Conservation (phyloP, 371 early-diverging fungal species). For the Mucor velutinosus region DNA sequence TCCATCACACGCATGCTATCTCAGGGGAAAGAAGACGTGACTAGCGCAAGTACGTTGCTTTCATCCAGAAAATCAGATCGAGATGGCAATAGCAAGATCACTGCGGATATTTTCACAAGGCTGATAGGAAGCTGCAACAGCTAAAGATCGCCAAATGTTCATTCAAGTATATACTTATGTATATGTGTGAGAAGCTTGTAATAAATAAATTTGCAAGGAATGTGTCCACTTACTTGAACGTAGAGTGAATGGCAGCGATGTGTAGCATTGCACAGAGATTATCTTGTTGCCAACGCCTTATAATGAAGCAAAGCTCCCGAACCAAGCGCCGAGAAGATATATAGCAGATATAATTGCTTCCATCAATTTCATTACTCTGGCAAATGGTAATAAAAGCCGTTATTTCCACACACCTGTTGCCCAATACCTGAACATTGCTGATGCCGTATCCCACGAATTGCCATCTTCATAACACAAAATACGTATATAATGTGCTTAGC, state of each 20-base stretch:
- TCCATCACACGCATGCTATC: constrained; percentile 4
- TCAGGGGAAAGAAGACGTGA: not conserved
- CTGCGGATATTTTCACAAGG: constrained; percentile 3
- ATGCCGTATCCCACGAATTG: constrained; percentile 20
- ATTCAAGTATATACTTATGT: not conserved
- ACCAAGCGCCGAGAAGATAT: not conserved
- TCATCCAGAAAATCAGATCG: constrained; percentile 1
- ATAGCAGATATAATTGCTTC: not conserved
- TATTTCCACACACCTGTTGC: constrained; percentile 9
- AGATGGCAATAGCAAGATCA: constrained; percentile 7
- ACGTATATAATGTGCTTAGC: constrained; percentile 23
- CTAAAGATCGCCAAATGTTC: not conserved
- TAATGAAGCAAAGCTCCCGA: not conserved
- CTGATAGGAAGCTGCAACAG: not conserved
- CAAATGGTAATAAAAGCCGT: constrained; percentile 7
- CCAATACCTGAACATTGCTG: not conserved
- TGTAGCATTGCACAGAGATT: not conserved
- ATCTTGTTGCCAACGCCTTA: constrained; percentile 1
- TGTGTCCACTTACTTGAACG: constrained; percentile 2
- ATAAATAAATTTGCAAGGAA: not conserved
- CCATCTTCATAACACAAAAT: constrained; percentile 24
- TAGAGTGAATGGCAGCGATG: constrained; percentile 2
- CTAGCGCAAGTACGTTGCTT: constrained; percentile 3
- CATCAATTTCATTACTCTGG: constrained; percentile 1
- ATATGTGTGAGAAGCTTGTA: not conserved